Percentiles rank a stretch among this genome's conserved stretches.
phyloP scores from a whole-genome alignment of 345 rosid genomes.

The Rhizophora apiculata region DNA sequence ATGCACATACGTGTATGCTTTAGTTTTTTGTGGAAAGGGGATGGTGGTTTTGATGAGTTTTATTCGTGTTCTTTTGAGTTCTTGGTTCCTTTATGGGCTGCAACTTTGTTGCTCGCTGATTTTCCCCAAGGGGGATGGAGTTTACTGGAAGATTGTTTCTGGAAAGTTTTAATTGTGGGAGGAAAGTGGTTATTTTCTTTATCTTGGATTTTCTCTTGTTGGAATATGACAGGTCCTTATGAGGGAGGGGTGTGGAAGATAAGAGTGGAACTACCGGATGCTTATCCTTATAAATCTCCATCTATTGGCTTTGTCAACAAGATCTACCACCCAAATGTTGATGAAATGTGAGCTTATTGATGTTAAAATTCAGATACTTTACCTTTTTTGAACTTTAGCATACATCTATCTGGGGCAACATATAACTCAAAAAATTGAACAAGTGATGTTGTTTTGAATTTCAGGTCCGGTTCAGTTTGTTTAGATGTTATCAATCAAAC shows the following conservation, averaged over 20 bases:
- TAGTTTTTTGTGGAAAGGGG: background rate
- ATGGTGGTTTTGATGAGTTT: constrained; percentile 1
- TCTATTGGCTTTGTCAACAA: constrained; percentile 91
- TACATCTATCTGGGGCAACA: background rate
- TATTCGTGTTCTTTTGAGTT: constrained; percentile 2
- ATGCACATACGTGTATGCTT: background rate
- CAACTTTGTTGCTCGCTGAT: constrained; percentile 23
- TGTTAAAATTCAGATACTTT: constrained; percentile 9
- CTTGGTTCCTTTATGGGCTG: constrained; percentile 15
- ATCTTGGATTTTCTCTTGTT: constrained; percentile 5
- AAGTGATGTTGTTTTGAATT: constrained; percentile 20
- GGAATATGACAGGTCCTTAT: constrained; percentile 67
- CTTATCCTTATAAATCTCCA: constrained; percentile 98
- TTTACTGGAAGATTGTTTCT: constrained; percentile 9
- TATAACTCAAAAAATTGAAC: background rate
- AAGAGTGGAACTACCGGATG: constrained; percentile 96
- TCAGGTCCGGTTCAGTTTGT: constrained; percentile 97
- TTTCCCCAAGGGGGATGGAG: constrained; percentile 15
- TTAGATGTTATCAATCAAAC: constrained; percentile 96
- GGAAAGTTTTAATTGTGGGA: background rate
- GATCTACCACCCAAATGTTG: constrained; percentile 97
- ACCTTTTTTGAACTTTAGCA: constrained; percentile 2
- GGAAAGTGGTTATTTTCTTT: background rate
- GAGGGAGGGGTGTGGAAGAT: constrained; percentile 94
- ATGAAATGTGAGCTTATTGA: constrained; percentile 73